phyloP scores from a whole-genome alignment of 352 stramenopile genomes.

The Phytopythium boreale region DNA sequence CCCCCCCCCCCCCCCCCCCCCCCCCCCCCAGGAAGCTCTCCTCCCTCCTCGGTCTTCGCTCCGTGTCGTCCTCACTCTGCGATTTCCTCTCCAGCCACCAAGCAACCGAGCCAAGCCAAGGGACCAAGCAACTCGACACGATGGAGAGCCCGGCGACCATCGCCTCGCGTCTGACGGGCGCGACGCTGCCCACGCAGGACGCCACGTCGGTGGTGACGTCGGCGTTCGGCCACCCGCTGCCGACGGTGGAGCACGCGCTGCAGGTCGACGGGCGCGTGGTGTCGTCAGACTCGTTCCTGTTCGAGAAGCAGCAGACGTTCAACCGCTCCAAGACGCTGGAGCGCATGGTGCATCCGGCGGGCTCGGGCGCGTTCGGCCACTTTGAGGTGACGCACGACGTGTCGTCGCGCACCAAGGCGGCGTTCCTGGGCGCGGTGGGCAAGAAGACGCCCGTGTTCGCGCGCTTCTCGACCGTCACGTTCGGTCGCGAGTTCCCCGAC shows the following conservation, averaged over 20 bases:
- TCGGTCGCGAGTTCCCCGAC: conserved; percentile 65
- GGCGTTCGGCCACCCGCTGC: conserved; percentile 30
- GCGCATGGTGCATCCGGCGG: conserved; percentile 32
- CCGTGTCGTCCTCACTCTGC: neutral
- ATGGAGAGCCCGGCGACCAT: conserved; percentile 29
- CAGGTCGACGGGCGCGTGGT: conserved; percentile 26
- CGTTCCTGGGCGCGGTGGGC: conserved; percentile 73
- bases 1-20: too few species aligned
- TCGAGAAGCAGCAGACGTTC: conserved; percentile 39
- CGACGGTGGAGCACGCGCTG: conserved; percentile 24
- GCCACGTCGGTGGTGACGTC: conserved; percentile 22
- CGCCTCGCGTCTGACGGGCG: conserved; percentile 20
- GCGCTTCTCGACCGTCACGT: conserved; percentile 82
- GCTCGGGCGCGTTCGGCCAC: conserved; percentile 87
- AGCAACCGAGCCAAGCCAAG: neutral
- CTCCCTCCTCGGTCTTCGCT: neutral
- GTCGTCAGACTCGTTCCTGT: conserved; percentile 22
- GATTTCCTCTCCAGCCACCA: neutral
- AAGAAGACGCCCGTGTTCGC: conserved; percentile 83
- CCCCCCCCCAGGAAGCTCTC: too few species aligned
- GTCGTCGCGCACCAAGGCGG: conserved; percentile 68
- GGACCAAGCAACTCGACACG: neutral
- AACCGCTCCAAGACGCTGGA: conserved; percentile 35
- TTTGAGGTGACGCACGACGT: conserved; percentile 87
- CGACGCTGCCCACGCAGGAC: conserved; percentile 18